phyloP scores from a whole-genome alignment of 306 rosid species.

The Trifolium subterraneum region DNA sequence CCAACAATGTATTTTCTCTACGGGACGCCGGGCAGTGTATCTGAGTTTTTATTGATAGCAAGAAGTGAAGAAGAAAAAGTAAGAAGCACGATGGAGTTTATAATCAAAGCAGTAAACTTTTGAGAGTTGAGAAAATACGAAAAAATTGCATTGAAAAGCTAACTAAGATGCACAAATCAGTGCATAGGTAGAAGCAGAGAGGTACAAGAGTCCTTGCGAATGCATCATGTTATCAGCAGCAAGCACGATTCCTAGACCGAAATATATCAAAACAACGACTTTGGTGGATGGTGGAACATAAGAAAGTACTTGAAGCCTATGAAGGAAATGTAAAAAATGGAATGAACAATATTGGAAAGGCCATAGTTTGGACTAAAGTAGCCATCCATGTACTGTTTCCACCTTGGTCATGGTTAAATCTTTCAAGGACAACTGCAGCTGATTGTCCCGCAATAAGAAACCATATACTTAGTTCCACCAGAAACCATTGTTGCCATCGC shows the following conservation, averaged over 20 bases:
- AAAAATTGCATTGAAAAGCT: background rate
- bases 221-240: slow-evolving; percentile 84
- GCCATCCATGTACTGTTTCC: slow-evolving; percentile 95
- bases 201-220: slow-evolving; percentile 79
- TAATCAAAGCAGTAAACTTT: slow-evolving; percentile 63
- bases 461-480: slow-evolving; percentile 63
- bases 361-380: slow-evolving; percentile 87
- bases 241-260: slow-evolving; percentile 62
- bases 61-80: slow-evolving; percentile 76
- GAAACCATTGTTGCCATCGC: slow-evolving; percentile 87
- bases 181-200: slow-evolving; percentile 88
- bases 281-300: slow-evolving; percentile 46
- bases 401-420: slow-evolving; percentile 87
- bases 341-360: slow-evolving; percentile 69
- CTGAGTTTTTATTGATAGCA: slow-evolving; percentile 70
- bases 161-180: slow-evolving; percentile 33
- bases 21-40: slow-evolving; percentile 57
- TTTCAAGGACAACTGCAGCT: slow-evolving; percentile 82
- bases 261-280: slow-evolving; percentile 51
- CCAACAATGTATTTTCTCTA: slow-evolving; percentile 57
- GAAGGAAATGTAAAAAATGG: slow-evolving; percentile 55
- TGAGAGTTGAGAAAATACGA: background rate
- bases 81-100: slow-evolving; percentile 71
- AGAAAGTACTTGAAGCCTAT: slow-evolving; percentile 41
- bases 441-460: slow-evolving; percentile 81